These are phyloP conservation scores for Pinguiococcus pyrenoidosus DNA, from an alignment of 108 stramenopile species.

Conservation along the genomic window DNA sequence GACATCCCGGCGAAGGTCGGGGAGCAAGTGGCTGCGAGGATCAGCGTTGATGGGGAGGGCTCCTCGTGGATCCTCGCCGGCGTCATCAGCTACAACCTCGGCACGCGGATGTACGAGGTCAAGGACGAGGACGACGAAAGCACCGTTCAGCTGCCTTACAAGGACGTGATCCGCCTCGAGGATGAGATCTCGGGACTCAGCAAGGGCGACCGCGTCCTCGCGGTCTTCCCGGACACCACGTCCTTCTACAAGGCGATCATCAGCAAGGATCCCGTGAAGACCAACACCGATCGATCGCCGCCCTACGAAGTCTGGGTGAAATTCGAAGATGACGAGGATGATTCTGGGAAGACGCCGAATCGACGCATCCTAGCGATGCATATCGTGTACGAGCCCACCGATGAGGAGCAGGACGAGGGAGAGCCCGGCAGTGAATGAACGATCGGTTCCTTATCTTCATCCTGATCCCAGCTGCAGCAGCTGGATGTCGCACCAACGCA, in stretches of 20 bases:
- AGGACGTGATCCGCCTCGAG: conserved; percentile 21
- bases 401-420: too few relatives aligned
- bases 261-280: conserved; percentile 50
- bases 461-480: too few relatives aligned
- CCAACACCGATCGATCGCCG: not conserved
- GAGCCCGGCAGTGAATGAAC: too few relatives aligned
- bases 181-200: conserved; percentile 57
- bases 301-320: conserved; percentile 82
- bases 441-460: too few relatives aligned
- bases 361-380: conserved; percentile 76
- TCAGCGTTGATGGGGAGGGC: not conserved
- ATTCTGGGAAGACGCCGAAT: conserved; percentile 69
- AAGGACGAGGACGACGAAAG: conserved; percentile 17
- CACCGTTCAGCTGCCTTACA: conserved; percentile 1
- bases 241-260: conserved; percentile 82
- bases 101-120: conserved; percentile 10
- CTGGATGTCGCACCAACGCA: too few relatives aligned
- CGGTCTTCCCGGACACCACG: conserved; percentile 97
- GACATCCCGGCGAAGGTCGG: not conserved
- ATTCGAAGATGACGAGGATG: conserved; percentile 87
- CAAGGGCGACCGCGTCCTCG: conserved; percentile 77
- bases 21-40: not conserved
- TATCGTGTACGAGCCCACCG: conserved; percentile 55
- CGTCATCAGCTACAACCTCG: conserved; percentile 13
- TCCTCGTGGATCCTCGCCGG: conserved; percentile 10